These are phyloP conservation scores for Blastobotrys capitulatus DNA, from an alignment of 1,139 yeast species.

Conservation along the genomic window DNA sequence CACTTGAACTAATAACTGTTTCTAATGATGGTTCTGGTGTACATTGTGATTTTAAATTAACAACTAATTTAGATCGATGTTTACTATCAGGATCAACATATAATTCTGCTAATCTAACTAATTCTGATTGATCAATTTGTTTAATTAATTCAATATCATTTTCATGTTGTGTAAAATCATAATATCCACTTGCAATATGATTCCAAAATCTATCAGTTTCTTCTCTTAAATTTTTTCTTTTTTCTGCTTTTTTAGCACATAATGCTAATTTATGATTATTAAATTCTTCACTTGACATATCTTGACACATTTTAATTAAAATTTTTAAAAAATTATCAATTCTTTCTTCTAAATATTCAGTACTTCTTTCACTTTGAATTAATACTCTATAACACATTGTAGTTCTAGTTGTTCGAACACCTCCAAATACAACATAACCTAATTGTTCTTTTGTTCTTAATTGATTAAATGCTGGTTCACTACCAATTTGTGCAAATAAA, in stretches of 20 bases:
- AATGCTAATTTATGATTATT: slow-evolving; percentile 64
- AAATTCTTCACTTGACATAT: slow-evolving; percentile 57
- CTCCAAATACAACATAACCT: slow-evolving; percentile 85
- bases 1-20: slow-evolving; percentile 18
- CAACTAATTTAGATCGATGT: slow-evolving; percentile 42
- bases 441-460: slow-evolving; percentile 89
- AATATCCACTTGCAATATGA: slow-evolving; percentile 67
- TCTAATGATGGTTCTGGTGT: slow-evolving; percentile 25
- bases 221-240: slow-evolving; percentile 70
- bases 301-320: slow-evolving; percentile 37
- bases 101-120: slow-evolving; percentile 49
- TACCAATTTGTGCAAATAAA: slow-evolving; percentile 62
- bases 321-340: slow-evolving; percentile 57
- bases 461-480: slow-evolving; percentile 86
- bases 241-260: slow-evolving; percentile 58
- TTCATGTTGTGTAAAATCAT: slow-evolving; percentile 57
- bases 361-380: slow-evolving; percentile 77
- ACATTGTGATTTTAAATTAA: slow-evolving; percentile 63
- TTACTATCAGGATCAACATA: slow-evolving; percentile 43
- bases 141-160: slow-evolving; percentile 54
- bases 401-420: slow-evolving; percentile 62
- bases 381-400: slow-evolving; percentile 73
- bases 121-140: slow-evolving; percentile 49
- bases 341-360: slow-evolving; percentile 70
- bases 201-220: slow-evolving; percentile 65